phyloP scores from a whole-genome alignment of 2,329 filamentous ascomycete genomes.

The Pseudonectria buxi region DNA sequence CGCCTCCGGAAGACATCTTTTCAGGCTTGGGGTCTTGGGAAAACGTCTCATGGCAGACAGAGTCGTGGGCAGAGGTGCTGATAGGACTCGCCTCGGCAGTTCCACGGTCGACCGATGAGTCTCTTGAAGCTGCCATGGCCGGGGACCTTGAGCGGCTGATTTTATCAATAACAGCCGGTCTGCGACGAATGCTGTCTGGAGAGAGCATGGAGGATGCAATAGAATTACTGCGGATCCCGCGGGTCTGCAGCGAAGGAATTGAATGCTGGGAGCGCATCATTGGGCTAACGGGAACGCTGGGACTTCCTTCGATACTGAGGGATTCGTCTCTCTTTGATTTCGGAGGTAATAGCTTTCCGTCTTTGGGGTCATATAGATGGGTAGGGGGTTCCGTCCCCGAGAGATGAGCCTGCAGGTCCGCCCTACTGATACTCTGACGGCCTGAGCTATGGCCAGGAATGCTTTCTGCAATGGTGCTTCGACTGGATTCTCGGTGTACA shows the following conservation, averaged over 20 bases:
- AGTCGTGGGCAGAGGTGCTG: slow-evolving; percentile 53
- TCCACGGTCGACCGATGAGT: slow-evolving; percentile 52
- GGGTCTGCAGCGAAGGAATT: slow-evolving; percentile 29
- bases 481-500: slow-evolving; percentile 41
- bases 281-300: slow-evolving; percentile 39
- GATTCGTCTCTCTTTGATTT: slow-evolving; percentile 36
- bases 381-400: slow-evolving; percentile 29
- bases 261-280: slow-evolving; percentile 28
- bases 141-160: slow-evolving; percentile 42
- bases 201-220: slow-evolving; percentile 29
- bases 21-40: slow-evolving; percentile 39
- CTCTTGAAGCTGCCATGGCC: slow-evolving; percentile 42
- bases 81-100: slow-evolving; percentile 51
- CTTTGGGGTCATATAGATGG: slow-evolving; percentile 32
- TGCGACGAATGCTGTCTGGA: slow-evolving; percentile 34
- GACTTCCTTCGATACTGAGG: slow-evolving; percentile 37
- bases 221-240: slow-evolving; percentile 28
- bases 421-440: slow-evolving; percentile 38
- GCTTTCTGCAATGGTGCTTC: slow-evolving; percentile 38
- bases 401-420: slow-evolving; percentile 33
- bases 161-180: slow-evolving; percentile 49
- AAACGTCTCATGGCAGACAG: slow-evolving; percentile 51
- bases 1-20: slow-evolving; percentile 38
- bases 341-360: slow-evolving; percentile 28
- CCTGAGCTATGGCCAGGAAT: slow-evolving; percentile 29